Base-by-base conservation (phyloP, 805 yeast species). In the Zygotorulaspora florentina region DNA sequence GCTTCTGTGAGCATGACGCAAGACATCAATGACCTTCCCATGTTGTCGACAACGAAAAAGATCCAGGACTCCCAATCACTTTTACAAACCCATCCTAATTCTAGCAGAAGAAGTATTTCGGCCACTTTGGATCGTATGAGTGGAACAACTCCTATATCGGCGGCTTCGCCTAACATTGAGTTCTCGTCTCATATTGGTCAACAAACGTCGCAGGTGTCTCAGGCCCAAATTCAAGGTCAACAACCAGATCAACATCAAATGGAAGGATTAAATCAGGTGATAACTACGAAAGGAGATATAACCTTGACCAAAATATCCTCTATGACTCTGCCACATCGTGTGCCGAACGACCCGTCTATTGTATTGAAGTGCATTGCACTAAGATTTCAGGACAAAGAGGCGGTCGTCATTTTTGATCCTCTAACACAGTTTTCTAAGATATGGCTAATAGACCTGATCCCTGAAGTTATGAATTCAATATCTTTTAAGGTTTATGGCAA, bases 271-370 rank as follows among this genome's bases (percentile, higher is more conserved):
- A 40, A 40, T 26, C 55, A 56, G 33, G 67, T 74, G 0, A 73
- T 75, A 13, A 60, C 70, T 0, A 65, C 81, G 33, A 86, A 84
- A 54, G 36, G 36, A 3, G 95, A 87, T 60, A 74, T 83, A 56
- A 81, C 83, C n/a, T 66, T 87, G 48, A 79, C 89, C 0, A 77
- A 75, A 56, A 63, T 85, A 2, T 80, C 79, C 13, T 62, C 76
- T 0, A 57, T 67, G 15, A 54, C 55, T 1, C 64, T 71, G 33
- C 67, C 59, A 42, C 47, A 77, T n/a, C 43, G 27, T 13, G 30
- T 38, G 23, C 17, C 46, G 8, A 17, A 15, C 1, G 35, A 40
- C 16, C 26, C 28, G 8, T 15, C 38, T 7, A 43, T 30, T 9
- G 29, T 43, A 4, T 41, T 58, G 15, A 46, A 48, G 41, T 58